These are phyloP conservation scores for Cephalotrichum gorgonifer DNA, from an alignment of 2,329 filamentous ascomycete species.

Conservation along the genomic window DNA sequence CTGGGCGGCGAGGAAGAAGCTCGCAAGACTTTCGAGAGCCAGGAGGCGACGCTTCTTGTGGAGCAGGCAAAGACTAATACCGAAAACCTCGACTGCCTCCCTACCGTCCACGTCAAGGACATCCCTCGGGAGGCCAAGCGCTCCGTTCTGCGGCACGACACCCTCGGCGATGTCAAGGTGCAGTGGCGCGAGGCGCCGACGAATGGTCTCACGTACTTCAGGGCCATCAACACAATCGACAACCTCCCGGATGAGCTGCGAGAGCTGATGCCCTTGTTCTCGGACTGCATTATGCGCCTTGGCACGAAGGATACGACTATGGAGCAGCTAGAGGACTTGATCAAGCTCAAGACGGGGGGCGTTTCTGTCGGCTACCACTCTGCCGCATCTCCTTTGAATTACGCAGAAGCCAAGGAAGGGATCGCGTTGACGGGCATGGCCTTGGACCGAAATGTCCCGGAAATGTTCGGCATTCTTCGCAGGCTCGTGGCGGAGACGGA, in stretches of 20 bases:
- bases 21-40: slow-evolving; percentile 59
- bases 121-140: slow-evolving; percentile 70
- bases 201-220: slow-evolving; percentile 93
- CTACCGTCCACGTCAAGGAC: slow-evolving; percentile 78
- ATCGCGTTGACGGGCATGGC: slow-evolving; percentile 78
- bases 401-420: slow-evolving; percentile 65
- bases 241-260: slow-evolving; percentile 77
- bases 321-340: slow-evolving; percentile 90
- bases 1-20: slow-evolving; percentile 65
- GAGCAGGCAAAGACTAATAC: slow-evolving; percentile 78
- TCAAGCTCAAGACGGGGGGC: slow-evolving; percentile 93
- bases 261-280: slow-evolving; percentile 78
- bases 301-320: slow-evolving; percentile 81
- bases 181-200: slow-evolving; percentile 91
- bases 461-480: slow-evolving; percentile 79
- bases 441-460: slow-evolving; percentile 77
- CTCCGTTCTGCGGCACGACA: slow-evolving; percentile 50
- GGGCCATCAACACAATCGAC: slow-evolving; percentile 71
- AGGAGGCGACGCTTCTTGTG: slow-evolving; percentile 68
- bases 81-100: slow-evolving; percentile 78
- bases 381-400: slow-evolving; percentile 65
- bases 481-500: slow-evolving; percentile 78
- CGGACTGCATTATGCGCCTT: slow-evolving; percentile 84
- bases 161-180: slow-evolving; percentile 54
- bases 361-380: slow-evolving; percentile 77